Evolutionary conservation across 768 basidiomycete species (phyloP), one percentile per base, ranked within the genome.

Genomic region (Ramaria sp.): DNA sequence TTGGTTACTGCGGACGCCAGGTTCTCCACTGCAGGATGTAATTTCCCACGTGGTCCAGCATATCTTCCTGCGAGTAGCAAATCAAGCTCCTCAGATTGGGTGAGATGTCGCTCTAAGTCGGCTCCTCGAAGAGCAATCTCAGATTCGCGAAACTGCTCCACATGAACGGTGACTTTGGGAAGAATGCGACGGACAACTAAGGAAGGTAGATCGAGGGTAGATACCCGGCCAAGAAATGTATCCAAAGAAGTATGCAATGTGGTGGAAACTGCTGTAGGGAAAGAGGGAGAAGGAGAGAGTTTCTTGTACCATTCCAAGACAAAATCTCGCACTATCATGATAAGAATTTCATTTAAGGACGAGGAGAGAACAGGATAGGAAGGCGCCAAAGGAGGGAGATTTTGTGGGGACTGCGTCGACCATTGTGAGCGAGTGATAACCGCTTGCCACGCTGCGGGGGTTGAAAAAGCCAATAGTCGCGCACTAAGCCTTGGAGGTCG

Each of bases 361-460:
- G 78, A 70, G 7, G 86, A 89, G 24, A 88, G 71, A 56, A 78
- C 70, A 12, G 80, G 78, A 37, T 79, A 79, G 24, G 78, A 73
- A 27, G 84, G 82, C 60, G 76, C 76, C 18, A 93, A 67, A 7
- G 83, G 78, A 0, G 84, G 75, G 18, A 85, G 72, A n/a, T 79
- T 71, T 62, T 82, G 81, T 0, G 84, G 80, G 3, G 81, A 70
- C 55, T 74, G 79, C 60, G 84, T 80, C 3, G 88, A 88, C 93
- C 92, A 95, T 66, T 86, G 82, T n/a, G 88, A 88, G 30, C 92
- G 81, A 43, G 80, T 91, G 49, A 88, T 73, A 45, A 90, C 86
- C 0, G 85, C 91, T 63, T 93, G 88, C 93, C 93, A 96, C 30
- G 92, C 93, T 55, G 93, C 90, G 24, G 91, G 89, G 2, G 91